Evolutionary conservation across 2,329 filamentous ascomycete genomes (phyloP), one percentile per base, ranked within the genome.

Genomic region (Aspergillus pseudoglaucus): DNA sequence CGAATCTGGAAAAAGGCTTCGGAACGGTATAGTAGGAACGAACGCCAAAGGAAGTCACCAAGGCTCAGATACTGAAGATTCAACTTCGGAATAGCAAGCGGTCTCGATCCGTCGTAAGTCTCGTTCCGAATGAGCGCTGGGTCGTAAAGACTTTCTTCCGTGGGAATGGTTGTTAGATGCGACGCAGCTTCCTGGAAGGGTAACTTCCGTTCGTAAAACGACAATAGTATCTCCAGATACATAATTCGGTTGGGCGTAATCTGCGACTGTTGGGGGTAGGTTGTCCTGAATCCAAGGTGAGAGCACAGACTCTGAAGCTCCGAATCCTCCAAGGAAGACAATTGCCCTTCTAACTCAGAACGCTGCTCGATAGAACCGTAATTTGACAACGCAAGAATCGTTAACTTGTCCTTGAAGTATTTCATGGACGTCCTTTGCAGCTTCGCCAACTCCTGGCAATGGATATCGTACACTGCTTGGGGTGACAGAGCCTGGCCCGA

Each of bases 1-100:
- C 90, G 83, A 50, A 98, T 91, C 51, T 89, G 88, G 65, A 94
- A 97, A 65, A 97, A 96, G 0, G 91, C 81, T 67, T 98, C 93
- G 49, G 85, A 87, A 37, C 91, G 83, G 64, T 95, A 93, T 7
- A 98, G 75, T 12, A 94, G 78, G 60, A 97, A 85, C 0, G 91
- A 90, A 53, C 94, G 82, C 90, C 90, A 98, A n/a, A 98, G 72
- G 59, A 98, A 98, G 67, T 98, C 93, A 2, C 90, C 90, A 44
- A 95, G 82, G 2, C 90, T 95, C 12, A 98, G 76, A 67, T 98
- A 98, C 63, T 98, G 93, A 23, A 98, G 74, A 59, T 96, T 98
- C 41, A 97, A 72, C 65, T 98, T 98, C 2, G 93, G 93, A 39
- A 98, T 82, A 2, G 93, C 88, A 49, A 98, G 76, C 4, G 93